These are phyloP conservation scores for Leccinum barrowsii DNA, from an alignment of 768 basidiomycete species.

Conservation along the genomic window DNA sequence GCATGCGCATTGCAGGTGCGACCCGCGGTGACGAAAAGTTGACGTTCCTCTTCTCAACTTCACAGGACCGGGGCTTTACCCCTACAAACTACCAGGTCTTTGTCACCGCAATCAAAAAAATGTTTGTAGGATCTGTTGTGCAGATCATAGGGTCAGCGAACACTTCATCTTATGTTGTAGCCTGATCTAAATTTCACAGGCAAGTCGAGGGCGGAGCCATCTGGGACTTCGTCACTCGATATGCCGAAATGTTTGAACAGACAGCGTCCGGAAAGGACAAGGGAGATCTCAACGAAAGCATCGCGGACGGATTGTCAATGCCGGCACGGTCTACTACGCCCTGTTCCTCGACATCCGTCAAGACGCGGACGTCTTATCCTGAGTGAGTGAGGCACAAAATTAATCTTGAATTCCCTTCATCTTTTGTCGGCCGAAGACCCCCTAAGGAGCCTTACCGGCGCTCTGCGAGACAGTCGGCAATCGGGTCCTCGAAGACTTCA, in stretches of 20 bases:
- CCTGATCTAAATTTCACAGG: slow-evolving; percentile 9
- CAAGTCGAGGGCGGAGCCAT: not conserved
- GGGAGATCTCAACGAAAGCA: not conserved
- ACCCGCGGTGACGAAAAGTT: slow-evolving; percentile 4
- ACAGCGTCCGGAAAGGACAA: slow-evolving; percentile 1
- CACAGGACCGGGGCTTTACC: slow-evolving; percentile 15
- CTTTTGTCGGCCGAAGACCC: slow-evolving; percentile 8
- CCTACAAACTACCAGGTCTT: slow-evolving; percentile 22
- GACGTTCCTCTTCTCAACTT: slow-evolving; percentile 23
- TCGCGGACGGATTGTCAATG: not conserved
- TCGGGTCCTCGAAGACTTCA: slow-evolving; percentile 14
- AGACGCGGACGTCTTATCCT: slow-evolving; percentile 4
- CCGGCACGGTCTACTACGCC: slow-evolving; percentile 16
- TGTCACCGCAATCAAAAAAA: slow-evolving; percentile 9
- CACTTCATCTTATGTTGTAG: not conserved
- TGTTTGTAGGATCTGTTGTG: not conserved
- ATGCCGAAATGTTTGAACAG: slow-evolving; percentile 17
- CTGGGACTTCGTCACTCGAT: slow-evolving; percentile 9
- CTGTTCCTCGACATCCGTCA: slow-evolving; percentile 17
- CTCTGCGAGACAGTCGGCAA: slow-evolving; percentile 34
- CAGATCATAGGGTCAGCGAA: slow-evolving; percentile 15
- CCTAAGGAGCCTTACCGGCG: slow-evolving; percentile 25
- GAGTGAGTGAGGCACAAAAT: slow-evolving; percentile 16
- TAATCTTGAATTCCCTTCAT: not conserved
- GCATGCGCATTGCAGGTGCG: slow-evolving; percentile 14